Evolutionary conservation across 2,329 filamentous ascomycete genomes (phyloP), one percentile per base, ranked within the genome.

Genomic region (Pseudopyrenochaeta lycopersici): DNA sequence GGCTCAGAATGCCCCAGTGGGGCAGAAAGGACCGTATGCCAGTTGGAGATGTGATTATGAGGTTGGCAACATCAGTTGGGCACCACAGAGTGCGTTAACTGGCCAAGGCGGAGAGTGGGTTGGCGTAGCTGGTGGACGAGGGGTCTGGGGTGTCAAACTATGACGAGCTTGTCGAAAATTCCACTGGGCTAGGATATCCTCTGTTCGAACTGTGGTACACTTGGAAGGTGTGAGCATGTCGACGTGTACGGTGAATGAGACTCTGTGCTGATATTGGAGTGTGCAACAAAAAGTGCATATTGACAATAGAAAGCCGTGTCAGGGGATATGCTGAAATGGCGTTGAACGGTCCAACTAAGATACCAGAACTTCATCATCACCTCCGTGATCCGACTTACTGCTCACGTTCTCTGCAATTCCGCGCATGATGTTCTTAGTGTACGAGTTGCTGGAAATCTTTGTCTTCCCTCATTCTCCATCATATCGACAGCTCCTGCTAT

Each of bases 41-140:
- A 88, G 85, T 70, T 96, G 91, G 91, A 85, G 89, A 71, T 94
- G 91, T 73, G 91, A 95, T 61, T 94, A 94, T 66, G 91, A 96
- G 76, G 87, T 96, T 44, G 89, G 88, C 35, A 96, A 96, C 72
- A 81, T 96, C 12, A 90, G 89, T 61, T 96, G 91, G 91, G 90
- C 91, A 27, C 91, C 91, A 29, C 88, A 88, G 58, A 86, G 83
- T 57, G 79, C 88, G 18, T 78, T 89, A 50, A 89, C 84, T 27
- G 81, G 80, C 15, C 90, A 93, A 52, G 85, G 84, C 14, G 90
- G 90, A 17, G 91, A 96, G 64, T 96, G 91, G 91, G 79, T 96
- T 6, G 91, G 91, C 39, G 89, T 95, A 2, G 89, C 88, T 66
- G 91, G 90, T 15, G 91, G 91, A 17, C 82, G 91, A 56, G 91